These are phyloP conservation scores for Gossypium mustelinum DNA, from an alignment of 345 rosid genomes.

Conservation along the genomic window DNA sequence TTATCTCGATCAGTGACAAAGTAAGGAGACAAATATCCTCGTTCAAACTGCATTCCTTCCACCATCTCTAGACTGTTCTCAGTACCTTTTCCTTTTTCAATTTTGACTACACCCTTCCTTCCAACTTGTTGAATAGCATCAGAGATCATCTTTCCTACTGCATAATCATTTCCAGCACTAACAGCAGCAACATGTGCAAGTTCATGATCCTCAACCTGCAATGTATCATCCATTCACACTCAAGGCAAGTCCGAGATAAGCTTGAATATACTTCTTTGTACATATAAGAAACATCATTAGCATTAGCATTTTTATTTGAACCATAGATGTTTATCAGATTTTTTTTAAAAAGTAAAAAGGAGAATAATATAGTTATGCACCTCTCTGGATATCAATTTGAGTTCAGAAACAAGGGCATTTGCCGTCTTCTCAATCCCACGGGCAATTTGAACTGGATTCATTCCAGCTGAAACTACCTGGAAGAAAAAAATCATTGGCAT, in stretches of 20 bases:
- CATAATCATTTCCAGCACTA: conserved; percentile 79
- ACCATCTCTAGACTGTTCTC: conserved; percentile 63
- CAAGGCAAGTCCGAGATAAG: conserved; percentile 1
- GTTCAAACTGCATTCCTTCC: conserved; percentile 90
- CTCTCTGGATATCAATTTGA: conserved; percentile 83
- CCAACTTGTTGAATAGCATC: conserved; percentile 68
- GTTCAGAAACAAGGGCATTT: conserved; percentile 74
- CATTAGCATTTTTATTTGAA: background rate
- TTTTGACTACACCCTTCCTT: conserved; percentile 65
- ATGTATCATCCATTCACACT: background rate
- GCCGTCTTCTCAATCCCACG: conserved; percentile 83
- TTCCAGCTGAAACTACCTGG: conserved; percentile 82
- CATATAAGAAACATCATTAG: background rate
- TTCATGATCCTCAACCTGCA: conserved; percentile 80
- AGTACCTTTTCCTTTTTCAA: conserved; percentile 55
- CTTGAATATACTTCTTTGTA: background rate
- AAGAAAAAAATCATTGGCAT: conserved; percentile 17
- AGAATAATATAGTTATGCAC: conserved; percentile 28
- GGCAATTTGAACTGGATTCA: conserved; percentile 73
- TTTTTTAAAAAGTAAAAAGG: background rate
- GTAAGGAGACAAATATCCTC: conserved; percentile 81
- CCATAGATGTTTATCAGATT: no score
- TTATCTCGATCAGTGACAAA: conserved; percentile 71
- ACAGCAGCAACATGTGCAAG: conserved; percentile 87
- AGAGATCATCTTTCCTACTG: conserved; percentile 68